These are phyloP conservation scores for Cucurbita argyrosperma DNA, from an alignment of 306 rosid species.

Conservation along the genomic window DNA sequence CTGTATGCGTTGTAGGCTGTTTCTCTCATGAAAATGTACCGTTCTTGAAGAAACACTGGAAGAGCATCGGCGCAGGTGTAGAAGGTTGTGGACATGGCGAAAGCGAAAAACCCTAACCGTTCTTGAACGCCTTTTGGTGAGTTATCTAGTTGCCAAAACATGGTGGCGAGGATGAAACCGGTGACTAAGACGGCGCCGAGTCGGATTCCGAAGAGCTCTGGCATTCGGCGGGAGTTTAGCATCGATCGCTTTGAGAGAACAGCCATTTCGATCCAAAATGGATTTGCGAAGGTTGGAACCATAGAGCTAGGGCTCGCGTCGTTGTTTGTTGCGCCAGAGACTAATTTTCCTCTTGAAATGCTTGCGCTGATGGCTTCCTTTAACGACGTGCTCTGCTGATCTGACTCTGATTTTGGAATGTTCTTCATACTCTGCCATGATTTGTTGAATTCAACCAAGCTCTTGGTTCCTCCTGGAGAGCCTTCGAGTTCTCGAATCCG, in stretches of 20 bases:
- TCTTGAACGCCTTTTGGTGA: slow-evolving; percentile 77
- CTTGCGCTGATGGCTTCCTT: slow-evolving; percentile 85
- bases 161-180: slow-evolving; percentile 70
- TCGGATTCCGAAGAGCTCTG: slow-evolving; percentile 62
- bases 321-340: slow-evolving; percentile 52
- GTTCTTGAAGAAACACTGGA: slow-evolving; percentile 80
- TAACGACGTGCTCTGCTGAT: slow-evolving; percentile 21
- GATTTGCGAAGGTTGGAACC: slow-evolving; percentile 69
- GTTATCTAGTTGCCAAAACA: slow-evolving; percentile 66
- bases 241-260: slow-evolving; percentile 50
- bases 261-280: slow-evolving; percentile 51
- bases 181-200: slow-evolving; percentile 67
- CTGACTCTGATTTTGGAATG: neutral
- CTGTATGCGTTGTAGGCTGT: slow-evolving; percentile 80
- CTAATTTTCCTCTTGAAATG: slow-evolving; percentile 70
- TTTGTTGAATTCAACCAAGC: slow-evolving; percentile 73
- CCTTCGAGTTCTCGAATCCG: slow-evolving; percentile 79
- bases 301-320: slow-evolving; percentile 29
- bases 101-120: slow-evolving; percentile 77
- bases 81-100: slow-evolving; percentile 96
- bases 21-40: slow-evolving; percentile 86
- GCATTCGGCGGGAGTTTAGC: slow-evolving; percentile 42
- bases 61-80: slow-evolving; percentile 91
- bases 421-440: slow-evolving; percentile 68
- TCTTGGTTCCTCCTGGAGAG: slow-evolving; percentile 53